A percentile compares a stretch with the other conserved stretches of the same genome.
These are phyloP conservation scores for Pichia terricola DNA, from an alignment of 1,139 yeast species.

Conservation along the genomic window DNA sequence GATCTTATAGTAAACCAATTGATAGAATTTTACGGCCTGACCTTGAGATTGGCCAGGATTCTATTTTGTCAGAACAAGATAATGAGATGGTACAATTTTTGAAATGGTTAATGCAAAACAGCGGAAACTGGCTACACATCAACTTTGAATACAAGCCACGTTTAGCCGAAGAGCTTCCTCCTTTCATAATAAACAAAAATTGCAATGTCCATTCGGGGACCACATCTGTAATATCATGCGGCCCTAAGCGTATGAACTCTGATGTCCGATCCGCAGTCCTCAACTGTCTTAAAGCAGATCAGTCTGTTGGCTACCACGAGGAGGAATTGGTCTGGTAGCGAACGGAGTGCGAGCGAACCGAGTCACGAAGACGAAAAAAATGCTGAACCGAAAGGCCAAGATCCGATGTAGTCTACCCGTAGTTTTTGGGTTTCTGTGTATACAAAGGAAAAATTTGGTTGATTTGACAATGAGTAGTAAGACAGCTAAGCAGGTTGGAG, in stretches of 20 bases:
- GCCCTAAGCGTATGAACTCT: constrained; percentile 25
- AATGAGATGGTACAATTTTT: constrained; percentile 13
- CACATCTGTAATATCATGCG: constrained; percentile 27
- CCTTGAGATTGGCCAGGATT: neutral
- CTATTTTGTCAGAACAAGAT: constrained; percentile 3
- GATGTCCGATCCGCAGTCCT: constrained; percentile 26
- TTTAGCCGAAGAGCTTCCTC: constrained; percentile 14
- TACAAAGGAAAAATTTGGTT: too few relatives aligned
- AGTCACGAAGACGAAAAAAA: too few relatives aligned
- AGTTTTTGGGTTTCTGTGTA: neutral
- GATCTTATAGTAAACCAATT: neutral
- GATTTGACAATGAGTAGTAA: too few relatives aligned
- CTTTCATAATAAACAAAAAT: constrained; percentile 11
- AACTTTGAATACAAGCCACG: constrained; percentile 20
- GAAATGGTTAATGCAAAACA: constrained; percentile 11
- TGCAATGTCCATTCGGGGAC: constrained; percentile 9
- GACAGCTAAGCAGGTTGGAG: constrained; percentile 35
- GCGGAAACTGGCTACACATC: constrained; percentile 8
- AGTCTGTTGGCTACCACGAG: constrained; percentile 27
- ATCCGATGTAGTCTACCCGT: neutral
- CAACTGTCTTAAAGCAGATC: constrained; percentile 17
- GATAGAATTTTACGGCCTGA: neutral
- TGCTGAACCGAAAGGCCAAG: too few relatives aligned
- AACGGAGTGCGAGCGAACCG: neutral
- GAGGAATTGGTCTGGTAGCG: constrained; percentile 28